Evolutionary conservation across 2,329 filamentous ascomycete genomes (phyloP), one percentile per base, ranked within the genome.

Genomic region (Sclerotiophoma versabilis): DNA sequence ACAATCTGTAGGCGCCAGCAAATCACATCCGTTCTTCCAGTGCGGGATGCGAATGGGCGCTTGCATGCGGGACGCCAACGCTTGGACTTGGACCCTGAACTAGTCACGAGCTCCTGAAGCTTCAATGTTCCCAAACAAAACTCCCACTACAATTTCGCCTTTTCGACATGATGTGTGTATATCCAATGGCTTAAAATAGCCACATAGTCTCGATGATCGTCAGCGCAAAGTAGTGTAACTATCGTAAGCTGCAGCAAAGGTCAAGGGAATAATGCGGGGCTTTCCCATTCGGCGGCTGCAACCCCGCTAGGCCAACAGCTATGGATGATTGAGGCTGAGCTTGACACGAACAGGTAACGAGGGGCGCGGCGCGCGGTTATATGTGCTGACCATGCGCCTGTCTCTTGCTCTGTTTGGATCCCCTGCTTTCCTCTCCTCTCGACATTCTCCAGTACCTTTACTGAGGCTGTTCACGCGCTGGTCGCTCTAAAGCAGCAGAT

Each of bases 261-360:
- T 45, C 33, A 39, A 17, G 50, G 38, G 39, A 49, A 15, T 32
- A 49, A 49, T 54, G 51, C 47, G 53, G 48, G 43, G 43, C 38
- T 14, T 23, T 37, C 46, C 47, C 25, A 47, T 51, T 51, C 47
- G 52, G 47, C 53, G 51, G 45, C 39, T 54, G 60, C 45, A 58
- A 65, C 68, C 65, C 68, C 70, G 60, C 70, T 66, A 68, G 53
- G 55, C 58, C 62, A 66, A 60, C 66, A 66, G 60, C 65, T 68
- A 49, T 54, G 54, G 54, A 43, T 49, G 52, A 60, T 54, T 60
- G 68, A 71, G 67, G 70, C 69, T 72, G 70, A 71, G 70, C 68
- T 67, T 62, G 57, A 60, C 56, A 58, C 56, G 44, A 55, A 49
- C 39, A 34, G 45, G 51, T 46, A 54, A 46, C 45, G 51, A 55